Conservation (phyloP, 2,329 filamentous ascomycete species). For the Diaporthe vexans region DNA sequence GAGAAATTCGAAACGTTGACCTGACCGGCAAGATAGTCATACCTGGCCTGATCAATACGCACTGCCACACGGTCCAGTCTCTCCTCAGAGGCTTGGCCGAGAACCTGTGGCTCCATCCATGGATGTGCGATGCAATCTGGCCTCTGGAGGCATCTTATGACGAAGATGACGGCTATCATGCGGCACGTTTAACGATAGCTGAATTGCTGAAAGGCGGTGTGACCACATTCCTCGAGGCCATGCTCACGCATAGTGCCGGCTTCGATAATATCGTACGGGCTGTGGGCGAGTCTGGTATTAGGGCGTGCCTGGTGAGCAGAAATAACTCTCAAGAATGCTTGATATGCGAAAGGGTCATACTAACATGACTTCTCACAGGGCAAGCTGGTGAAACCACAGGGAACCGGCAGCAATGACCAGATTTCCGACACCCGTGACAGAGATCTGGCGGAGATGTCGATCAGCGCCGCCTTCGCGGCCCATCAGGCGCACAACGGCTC, state of each 20-base stretch:
- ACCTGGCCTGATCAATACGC: slow-evolving; percentile 64
- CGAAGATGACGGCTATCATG: slow-evolving; percentile 62
- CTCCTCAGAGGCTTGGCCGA: slow-evolving; percentile 63
- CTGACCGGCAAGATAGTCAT: slow-evolving; percentile 61
- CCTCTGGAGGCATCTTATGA: slow-evolving; percentile 48
- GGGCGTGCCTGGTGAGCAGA: slow-evolving; percentile 45
- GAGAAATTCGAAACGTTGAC: slow-evolving; percentile 43
- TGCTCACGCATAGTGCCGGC: slow-evolving; percentile 54
- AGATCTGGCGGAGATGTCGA: slow-evolving; percentile 53
- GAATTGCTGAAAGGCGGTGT: slow-evolving; percentile 66
- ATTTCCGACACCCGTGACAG: slow-evolving; percentile 54
- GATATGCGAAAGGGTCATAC: background rate
- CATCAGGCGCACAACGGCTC: slow-evolving; percentile 45
- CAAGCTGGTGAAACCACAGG: slow-evolving; percentile 54
- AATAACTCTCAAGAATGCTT: background rate
- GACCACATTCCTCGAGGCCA: slow-evolving; percentile 66
- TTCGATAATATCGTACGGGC: slow-evolving; percentile 46
- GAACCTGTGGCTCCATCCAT: slow-evolving; percentile 63
- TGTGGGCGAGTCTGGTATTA: slow-evolving; percentile 44
- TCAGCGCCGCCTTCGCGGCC: slow-evolving; percentile 50
- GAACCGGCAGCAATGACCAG: slow-evolving; percentile 51
- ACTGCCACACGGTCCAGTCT: slow-evolving; percentile 64
- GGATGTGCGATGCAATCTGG: slow-evolving; percentile 67
- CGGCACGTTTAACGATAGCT: slow-evolving; percentile 61
- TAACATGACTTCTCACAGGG: slow-evolving; percentile 38